These are phyloP conservation scores for Globisporangium barbulae DNA, from an alignment of 352 stramenopile genomes.

Conservation along the genomic window DNA sequence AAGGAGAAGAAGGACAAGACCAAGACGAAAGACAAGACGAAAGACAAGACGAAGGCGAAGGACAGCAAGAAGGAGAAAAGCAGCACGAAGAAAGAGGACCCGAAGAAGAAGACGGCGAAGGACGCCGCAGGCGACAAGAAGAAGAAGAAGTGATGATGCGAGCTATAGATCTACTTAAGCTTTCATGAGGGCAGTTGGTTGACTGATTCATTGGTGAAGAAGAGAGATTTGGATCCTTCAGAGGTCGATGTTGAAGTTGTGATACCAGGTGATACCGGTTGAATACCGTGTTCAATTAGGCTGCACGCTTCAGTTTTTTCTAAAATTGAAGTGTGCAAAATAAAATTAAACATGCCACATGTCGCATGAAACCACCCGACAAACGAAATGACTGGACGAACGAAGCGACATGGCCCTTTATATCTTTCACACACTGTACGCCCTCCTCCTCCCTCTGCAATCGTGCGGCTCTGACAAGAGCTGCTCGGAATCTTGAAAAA, in stretches of 20 bases:
- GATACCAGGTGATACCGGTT: not conserved
- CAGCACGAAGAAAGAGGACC: not conserved
- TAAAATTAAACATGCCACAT: not conserved
- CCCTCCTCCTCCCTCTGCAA: not conserved
- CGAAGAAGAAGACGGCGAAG: not conserved
- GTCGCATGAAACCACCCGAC: conserved; percentile 9
- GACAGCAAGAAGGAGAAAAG: not conserved
- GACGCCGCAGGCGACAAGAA: not conserved
- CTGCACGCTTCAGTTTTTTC: not conserved
- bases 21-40: not conserved
- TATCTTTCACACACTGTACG: not conserved
- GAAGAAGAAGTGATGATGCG: not conserved
- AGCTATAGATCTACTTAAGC: not conserved
- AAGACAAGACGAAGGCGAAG: not conserved
- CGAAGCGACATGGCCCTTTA: conserved; percentile 5
- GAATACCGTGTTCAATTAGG: not conserved
- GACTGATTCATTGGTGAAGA: not conserved
- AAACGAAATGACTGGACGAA: conserved; percentile 7
- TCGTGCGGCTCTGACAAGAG: conserved; percentile 9
- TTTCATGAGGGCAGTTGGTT: not conserved
- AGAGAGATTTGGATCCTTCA: too few relatives aligned
- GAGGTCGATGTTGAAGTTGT: too few relatives aligned
- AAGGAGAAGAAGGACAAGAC: not conserved
- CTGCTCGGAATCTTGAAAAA: conserved; percentile 30
- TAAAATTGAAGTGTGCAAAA: not conserved